These are phyloP conservation scores for Russula olivacea DNA, from an alignment of 768 basidiomycete species.

Conservation along the genomic window DNA sequence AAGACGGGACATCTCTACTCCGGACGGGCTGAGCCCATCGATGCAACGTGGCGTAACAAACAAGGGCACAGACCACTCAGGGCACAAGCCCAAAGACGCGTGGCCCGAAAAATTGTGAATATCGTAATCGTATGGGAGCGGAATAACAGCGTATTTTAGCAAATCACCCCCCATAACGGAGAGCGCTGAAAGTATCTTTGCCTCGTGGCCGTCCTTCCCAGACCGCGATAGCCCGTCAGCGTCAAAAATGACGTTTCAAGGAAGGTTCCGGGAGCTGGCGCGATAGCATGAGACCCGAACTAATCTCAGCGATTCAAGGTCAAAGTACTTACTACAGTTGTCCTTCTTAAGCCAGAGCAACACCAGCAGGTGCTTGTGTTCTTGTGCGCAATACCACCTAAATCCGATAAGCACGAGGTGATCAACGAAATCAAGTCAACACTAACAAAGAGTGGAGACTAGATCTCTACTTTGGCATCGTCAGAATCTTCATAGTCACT, in stretches of 20 bases:
- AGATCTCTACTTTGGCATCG: slow-evolving; percentile 41
- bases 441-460: background rate
- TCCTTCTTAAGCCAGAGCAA: background rate
- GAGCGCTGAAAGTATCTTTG: background rate
- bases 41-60: slow-evolving; percentile 8
- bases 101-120: slow-evolving; percentile 1
- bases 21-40: background rate
- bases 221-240: background rate
- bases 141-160: background rate
- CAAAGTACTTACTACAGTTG: background rate
- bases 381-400: background rate
- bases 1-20: background rate
- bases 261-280: background rate
- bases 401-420: background rate
- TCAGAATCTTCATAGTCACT: slow-evolving; percentile 30
- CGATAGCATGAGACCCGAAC: background rate
- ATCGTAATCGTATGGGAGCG: slow-evolving; percentile 5
- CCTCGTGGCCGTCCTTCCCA: slow-evolving; percentile 10
- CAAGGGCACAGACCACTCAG: slow-evolving; percentile 2
- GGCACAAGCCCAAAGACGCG: slow-evolving; percentile 8
- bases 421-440: background rate
- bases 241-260: slow-evolving; percentile 8
- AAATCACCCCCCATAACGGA: background rate
- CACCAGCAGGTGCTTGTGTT: background rate
- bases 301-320: background rate